Evolutionary conservation across 495 filamentous ascomycete genomes (phyloP).

Genomic region (Penicillium parvum): DNA sequence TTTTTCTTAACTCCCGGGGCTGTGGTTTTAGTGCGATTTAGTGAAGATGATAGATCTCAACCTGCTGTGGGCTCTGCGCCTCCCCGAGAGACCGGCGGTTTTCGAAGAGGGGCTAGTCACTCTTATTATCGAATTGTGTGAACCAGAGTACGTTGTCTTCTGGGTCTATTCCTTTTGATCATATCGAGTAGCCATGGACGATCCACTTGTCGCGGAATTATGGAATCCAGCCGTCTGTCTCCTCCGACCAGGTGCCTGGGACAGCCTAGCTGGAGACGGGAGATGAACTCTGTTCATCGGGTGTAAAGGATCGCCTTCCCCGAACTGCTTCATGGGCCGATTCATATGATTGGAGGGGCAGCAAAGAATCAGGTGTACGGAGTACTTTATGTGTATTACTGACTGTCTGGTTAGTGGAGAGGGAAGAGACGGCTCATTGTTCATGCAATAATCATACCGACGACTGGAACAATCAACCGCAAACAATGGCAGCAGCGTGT

Average conservation of each 20-base stretch:
- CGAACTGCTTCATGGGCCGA: too few species aligned
- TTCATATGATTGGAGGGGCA: too few species aligned
- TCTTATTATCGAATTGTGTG: too few species aligned
- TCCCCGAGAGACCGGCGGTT: conserved; percentile 13
- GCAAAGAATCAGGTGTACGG: too few species aligned
- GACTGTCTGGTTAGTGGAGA: too few species aligned
- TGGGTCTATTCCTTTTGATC: too few species aligned
- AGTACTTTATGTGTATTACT: too few species aligned
- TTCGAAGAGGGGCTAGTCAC: background rate
- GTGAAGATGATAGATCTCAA: conserved; percentile 47
- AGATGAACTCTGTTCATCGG: conserved; percentile 13
- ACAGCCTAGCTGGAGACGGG: conserved; percentile 5
- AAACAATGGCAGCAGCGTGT: conserved; percentile 16
- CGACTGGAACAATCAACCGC: conserved; percentile 10
- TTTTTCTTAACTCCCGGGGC: conserved; percentile 24
- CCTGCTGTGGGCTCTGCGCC: conserved; percentile 21
- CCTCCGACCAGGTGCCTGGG: background rate
- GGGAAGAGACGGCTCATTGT: background rate
- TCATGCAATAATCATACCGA: background rate
- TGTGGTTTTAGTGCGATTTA: conserved; percentile 41
- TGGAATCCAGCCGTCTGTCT: conserved; percentile 8
- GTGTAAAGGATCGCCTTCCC: conserved; percentile 15
- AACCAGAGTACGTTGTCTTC: too few species aligned
- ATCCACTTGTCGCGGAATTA: conserved; percentile 11
- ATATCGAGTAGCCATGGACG: too few species aligned